These are phyloP conservation scores for Starmerella gropengiesseri DNA, from an alignment of 805 yeast species.

Conservation along the genomic window DNA sequence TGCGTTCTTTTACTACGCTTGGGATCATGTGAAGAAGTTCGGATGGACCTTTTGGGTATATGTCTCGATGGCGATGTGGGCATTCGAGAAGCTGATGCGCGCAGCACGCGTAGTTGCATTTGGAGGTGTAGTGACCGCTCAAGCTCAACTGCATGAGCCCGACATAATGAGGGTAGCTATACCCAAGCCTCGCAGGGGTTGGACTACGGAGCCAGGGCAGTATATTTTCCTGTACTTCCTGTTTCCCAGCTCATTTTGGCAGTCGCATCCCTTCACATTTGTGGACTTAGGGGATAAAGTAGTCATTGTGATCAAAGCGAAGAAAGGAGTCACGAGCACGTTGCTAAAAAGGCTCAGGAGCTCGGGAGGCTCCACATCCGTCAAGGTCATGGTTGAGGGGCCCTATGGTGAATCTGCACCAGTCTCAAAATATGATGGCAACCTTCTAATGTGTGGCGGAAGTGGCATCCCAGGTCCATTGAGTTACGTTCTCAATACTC, in stretches of 20 bases:
- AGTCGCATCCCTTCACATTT: constrained; percentile 60
- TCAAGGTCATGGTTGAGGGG: constrained; percentile 3
- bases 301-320: constrained; percentile 10
- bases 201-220: constrained; percentile 9
- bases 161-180: constrained; percentile 7
- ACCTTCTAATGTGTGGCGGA: constrained; percentile 11
- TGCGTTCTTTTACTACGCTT: constrained; percentile 5
- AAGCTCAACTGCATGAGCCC: background rate
- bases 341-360: background rate
- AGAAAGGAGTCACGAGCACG: constrained; percentile 3
- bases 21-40: constrained; percentile 9
- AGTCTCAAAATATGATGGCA: background rate
- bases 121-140: constrained; percentile 8
- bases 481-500: constrained; percentile 2
- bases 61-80: constrained; percentile 2
- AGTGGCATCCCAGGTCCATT: constrained; percentile 15
- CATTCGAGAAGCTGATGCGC: constrained; percentile 3
- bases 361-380: background rate
- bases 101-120: background rate
- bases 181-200: constrained; percentile 5
- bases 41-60: constrained; percentile 12
- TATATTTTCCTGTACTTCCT: constrained; percentile 24
- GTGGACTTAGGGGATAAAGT: constrained; percentile 7
- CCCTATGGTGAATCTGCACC: constrained; percentile 9
- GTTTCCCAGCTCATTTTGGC: constrained; percentile 46